These are phyloP conservation scores for Pichia sp. DNA, from an alignment of 1,139 yeast genomes.

Conservation along the genomic window DNA sequence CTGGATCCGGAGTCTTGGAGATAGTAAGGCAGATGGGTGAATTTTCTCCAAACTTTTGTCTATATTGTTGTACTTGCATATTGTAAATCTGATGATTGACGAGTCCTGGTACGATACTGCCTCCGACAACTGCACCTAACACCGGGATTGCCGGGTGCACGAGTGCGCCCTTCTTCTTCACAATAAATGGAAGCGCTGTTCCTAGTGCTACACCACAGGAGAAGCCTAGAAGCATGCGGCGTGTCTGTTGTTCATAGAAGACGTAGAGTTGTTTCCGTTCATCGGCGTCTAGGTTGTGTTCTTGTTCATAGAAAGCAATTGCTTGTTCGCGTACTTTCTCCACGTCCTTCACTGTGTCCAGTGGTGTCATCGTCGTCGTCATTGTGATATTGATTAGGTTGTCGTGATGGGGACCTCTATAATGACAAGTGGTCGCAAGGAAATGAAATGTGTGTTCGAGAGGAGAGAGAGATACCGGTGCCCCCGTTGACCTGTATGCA, in stretches of 20 bases:
- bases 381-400: too few species aligned
- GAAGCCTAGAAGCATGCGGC: constrained; percentile 16
- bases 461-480: too few species aligned
- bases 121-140: constrained; percentile 19
- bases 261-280: constrained; percentile 19
- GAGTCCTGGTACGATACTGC: constrained; percentile 17
- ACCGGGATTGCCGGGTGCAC: constrained; percentile 20
- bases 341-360: constrained; percentile 4
- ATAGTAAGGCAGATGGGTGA: constrained; percentile 17
- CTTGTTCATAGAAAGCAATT: constrained; percentile 23
- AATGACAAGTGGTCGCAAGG: too few species aligned
- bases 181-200: constrained; percentile 19
- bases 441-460: too few species aligned
- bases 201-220: constrained; percentile 23
- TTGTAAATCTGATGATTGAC: constrained; percentile 14
- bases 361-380: constrained; percentile 5
- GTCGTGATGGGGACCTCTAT: too few species aligned
- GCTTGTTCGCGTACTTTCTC: constrained; percentile 19
- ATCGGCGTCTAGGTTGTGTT: constrained; percentile 15
- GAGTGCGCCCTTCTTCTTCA: constrained; percentile 17
- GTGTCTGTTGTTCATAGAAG: constrained; percentile 18
- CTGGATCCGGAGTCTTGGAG: constrained; percentile 20
- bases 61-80: constrained; percentile 8
- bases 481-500: too few species aligned
- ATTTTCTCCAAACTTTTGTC: constrained; percentile 15